A percentile compares a stretch with the other conserved stretches of the same genome.
Conservation (phyloP, 2,329 filamentous ascomycete species). For the Colletotrichum noveboracense region DNA sequence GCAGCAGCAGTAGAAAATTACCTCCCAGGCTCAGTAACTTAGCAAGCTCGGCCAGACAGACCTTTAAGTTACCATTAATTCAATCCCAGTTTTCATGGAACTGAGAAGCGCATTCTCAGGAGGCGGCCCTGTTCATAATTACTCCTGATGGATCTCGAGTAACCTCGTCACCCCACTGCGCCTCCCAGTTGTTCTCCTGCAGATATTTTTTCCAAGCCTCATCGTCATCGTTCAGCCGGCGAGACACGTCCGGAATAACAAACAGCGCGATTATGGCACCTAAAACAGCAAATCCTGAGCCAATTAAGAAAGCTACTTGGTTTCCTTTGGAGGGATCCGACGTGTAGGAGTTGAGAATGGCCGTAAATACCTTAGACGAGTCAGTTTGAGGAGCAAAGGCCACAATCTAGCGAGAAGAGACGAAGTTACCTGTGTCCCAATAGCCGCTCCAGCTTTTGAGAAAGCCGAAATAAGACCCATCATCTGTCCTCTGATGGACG, state of each 20-base stretch:
- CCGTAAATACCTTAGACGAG: slow-evolving; percentile 44
- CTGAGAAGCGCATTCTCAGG: neutral
- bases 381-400: neutral
- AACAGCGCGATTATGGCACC: slow-evolving; percentile 49
- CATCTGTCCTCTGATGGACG: slow-evolving; percentile 53
- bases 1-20: neutral
- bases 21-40: neutral
- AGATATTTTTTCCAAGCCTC: slow-evolving; percentile 34
- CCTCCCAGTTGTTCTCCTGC: slow-evolving; percentile 30
- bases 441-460: slow-evolving; percentile 54
- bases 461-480: slow-evolving; percentile 52
- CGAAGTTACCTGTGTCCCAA: slow-evolving; percentile 44
- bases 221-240: slow-evolving; percentile 31
- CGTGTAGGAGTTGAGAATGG: slow-evolving; percentile 50
- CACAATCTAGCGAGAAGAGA: neutral
- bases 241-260: slow-evolving; percentile 43
- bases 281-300: slow-evolving; percentile 50
- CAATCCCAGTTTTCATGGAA: neutral
- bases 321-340: slow-evolving; percentile 46
- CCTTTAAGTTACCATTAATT: neutral
- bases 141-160: slow-evolving; percentile 27
- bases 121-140: neutral
- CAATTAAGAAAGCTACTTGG: slow-evolving; percentile 56
- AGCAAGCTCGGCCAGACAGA: neutral
- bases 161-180: slow-evolving; percentile 31